phyloP scores from a whole-genome alignment of 768 basidiomycete genomes.

The Leccinum arenicola region DNA sequence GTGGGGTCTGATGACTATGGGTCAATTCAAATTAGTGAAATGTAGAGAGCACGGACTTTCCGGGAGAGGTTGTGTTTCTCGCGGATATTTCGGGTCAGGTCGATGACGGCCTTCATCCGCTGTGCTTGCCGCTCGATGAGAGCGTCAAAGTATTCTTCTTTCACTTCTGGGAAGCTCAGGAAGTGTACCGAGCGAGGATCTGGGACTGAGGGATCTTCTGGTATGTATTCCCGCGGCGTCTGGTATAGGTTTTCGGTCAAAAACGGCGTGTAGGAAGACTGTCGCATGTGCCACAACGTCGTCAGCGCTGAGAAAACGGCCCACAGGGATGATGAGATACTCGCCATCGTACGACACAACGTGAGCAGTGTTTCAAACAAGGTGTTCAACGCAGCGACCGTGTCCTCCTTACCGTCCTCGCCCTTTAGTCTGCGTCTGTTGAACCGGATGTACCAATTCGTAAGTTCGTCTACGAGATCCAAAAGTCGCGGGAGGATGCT shows the following conservation, averaged over 20 bases:
- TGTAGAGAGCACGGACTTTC: slow-evolving; percentile 56
- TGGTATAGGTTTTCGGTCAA: slow-evolving; percentile 97
- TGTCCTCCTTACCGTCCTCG: slow-evolving; percentile 87
- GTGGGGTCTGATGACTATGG: slow-evolving; percentile 46
- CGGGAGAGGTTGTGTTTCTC: slow-evolving; percentile 83
- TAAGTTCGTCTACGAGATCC: slow-evolving; percentile 91
- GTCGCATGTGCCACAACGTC: neutral
- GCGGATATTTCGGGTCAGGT: slow-evolving; percentile 83
- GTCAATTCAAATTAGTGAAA: slow-evolving; percentile 1
- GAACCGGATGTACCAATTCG: slow-evolving; percentile 99
- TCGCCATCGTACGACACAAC: slow-evolving; percentile 90
- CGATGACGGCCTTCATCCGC: slow-evolving; percentile 94
- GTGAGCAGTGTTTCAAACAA: slow-evolving; percentile 95
- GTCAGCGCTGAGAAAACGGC: neutral
- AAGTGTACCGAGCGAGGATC: slow-evolving; percentile 96
- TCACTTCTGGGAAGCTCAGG: slow-evolving; percentile 88
- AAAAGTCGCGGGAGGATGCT: slow-evolving; percentile 95
- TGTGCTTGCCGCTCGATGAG: slow-evolving; percentile 93
- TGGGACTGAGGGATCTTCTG: slow-evolving; percentile 61
- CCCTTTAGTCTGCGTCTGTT: slow-evolving; percentile 96
- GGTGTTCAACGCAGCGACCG: slow-evolving; percentile 85
- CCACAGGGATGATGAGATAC: slow-evolving; percentile 19
- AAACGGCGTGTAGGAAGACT: slow-evolving; percentile 99
- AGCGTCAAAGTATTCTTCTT: slow-evolving; percentile 91
- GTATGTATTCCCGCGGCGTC: slow-evolving; percentile 80